Evolutionary conservation across 2,329 filamentous ascomycete species (phyloP), one percentile per base, ranked within the genome.

Genomic region (Trichoderma atroviride): DNA sequence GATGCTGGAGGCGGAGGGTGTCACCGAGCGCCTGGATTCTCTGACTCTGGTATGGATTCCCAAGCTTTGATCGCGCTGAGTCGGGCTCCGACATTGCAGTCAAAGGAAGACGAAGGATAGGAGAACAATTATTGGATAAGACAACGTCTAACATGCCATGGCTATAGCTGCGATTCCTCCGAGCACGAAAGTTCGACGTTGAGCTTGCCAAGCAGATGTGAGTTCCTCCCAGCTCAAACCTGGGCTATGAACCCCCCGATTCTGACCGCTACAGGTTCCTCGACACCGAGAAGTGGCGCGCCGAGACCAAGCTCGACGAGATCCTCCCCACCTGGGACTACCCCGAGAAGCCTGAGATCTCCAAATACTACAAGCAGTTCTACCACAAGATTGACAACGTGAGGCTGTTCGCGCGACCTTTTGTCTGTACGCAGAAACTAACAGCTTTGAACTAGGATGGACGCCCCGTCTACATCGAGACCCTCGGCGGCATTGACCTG

Each of bases 301-400:
- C 91, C 80, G 89, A 94, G 69, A 96, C 92, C 74, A 89, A 92
- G 72, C 92, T 97, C 37, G 93, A 97, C 82, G 87, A 94, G 73
- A 87, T 93, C 47, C 88, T 95, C 67, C 89, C 88, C 72, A 91
- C 84, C 75, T 97, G 96, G 85, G 89, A 96, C 70, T 97, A 97
- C 84, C 86, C 86, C 72, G 94, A 97, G 87, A 96, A 95, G 82
- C 77, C 87, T 68, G 80, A 95, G 78, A 88, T 99, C 70, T 92
- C 92, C 81, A 85, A 95, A 82, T 97, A 92, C 86, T 99, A 99
- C 83, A 93, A 93, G 59, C 96, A 99, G 83, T 99, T 96, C 86
- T 99, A 99, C 85, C 96, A 99, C 88, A 97, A 97, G 85, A 95
- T 90, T 14, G 93, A 96, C 83, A 94, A 93, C 83, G 89, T 91